Percentiles rank a stretch among this genome's conserved stretches.
Conservation (phyloP, 2,329 filamentous ascomycete genomes). For the Tolypocladium tundrense region DNA sequence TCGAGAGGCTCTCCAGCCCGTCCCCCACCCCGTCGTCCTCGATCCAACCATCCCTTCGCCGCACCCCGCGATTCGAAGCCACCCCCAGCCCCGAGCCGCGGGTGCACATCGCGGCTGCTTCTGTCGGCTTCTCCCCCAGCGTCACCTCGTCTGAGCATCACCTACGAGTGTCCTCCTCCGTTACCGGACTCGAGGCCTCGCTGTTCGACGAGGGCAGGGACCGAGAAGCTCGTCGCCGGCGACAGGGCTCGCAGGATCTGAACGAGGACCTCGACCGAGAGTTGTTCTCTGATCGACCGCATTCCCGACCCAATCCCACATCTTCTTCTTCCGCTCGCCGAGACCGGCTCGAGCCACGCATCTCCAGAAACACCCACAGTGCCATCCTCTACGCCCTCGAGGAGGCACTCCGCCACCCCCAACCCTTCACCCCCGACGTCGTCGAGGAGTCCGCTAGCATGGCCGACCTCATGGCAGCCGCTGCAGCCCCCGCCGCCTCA, state of each 20-base stretch:
- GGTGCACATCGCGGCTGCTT: constrained; percentile 36
- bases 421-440: constrained; percentile 72
- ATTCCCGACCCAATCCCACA: constrained; percentile 11
- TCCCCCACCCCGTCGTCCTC: constrained; percentile 36
- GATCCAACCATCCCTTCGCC: constrained; percentile 34
- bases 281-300: constrained; percentile 20
- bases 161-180: constrained; percentile 11
- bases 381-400: constrained; percentile 90
- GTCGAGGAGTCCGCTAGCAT: constrained; percentile 86
- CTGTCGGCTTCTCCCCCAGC: constrained; percentile 36
- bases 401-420: constrained; percentile 74
- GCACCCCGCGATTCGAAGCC: constrained; percentile 39
- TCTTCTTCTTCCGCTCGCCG: constrained; percentile 20
- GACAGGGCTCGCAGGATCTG: constrained; percentile 37
- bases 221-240: constrained; percentile 6
- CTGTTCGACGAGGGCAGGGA: constrained; percentile 5
- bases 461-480: constrained; percentile 63
- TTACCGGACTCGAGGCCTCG: constrained; percentile 32
- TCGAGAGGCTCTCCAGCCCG: constrained; percentile 29
- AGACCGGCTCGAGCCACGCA: constrained; percentile 37
- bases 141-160: constrained; percentile 13
- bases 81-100: constrained; percentile 31
- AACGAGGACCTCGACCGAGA: constrained; percentile 34
- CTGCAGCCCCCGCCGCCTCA: constrained; percentile 42
- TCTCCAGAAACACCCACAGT: constrained; percentile 77